Percentiles rank a stretch among this genome's conserved stretches.
Evolutionary conservation across 1,284 basidiomycete species (phyloP).

Genomic region (Tetrapyrgos nigripes): DNA sequence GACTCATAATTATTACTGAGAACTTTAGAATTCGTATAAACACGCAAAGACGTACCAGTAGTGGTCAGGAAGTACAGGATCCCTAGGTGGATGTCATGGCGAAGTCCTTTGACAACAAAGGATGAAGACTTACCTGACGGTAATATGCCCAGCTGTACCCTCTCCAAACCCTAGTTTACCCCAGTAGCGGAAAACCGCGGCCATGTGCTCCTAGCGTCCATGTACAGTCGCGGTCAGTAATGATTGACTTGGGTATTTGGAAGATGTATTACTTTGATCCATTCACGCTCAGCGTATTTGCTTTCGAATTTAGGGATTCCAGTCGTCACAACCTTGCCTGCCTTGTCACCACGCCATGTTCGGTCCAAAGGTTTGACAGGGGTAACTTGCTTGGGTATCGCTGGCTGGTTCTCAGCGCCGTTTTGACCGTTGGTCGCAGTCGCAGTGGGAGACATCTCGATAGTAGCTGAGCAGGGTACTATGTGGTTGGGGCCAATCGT

Average conservation of each 20-base stretch:
- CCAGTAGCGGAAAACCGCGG: constrained; percentile 19
- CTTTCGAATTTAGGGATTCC: constrained; percentile 35
- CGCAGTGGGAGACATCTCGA: constrained; percentile 4
- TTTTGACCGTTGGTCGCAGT: background rate
- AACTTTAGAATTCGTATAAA: background rate
- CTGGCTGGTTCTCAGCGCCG: background rate
- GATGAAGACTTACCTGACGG: constrained; percentile 48
- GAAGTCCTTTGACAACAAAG: background rate
- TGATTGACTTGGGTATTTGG: too few relatives aligned
- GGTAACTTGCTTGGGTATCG: background rate
- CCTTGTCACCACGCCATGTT: constrained; percentile 6
- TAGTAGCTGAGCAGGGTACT: too few relatives aligned
- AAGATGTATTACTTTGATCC: constrained; percentile 48
- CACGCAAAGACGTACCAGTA: constrained; percentile 18
- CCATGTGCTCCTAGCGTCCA: constrained; percentile 4
- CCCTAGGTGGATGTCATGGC: background rate
- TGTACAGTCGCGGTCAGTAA: too few relatives aligned
- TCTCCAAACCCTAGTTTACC: constrained; percentile 63
- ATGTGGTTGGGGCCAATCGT: background rate
- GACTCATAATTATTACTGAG: background rate
- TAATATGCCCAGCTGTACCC: constrained; percentile 67
- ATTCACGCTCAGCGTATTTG: constrained; percentile 52
- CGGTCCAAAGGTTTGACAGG: background rate
- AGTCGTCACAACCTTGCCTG: background rate
- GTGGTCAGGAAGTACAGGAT: constrained; percentile 21